These are phyloP conservation scores for Bacterosira constricta DNA, from an alignment of 108 stramenopile genomes.

Conservation along the genomic window DNA sequence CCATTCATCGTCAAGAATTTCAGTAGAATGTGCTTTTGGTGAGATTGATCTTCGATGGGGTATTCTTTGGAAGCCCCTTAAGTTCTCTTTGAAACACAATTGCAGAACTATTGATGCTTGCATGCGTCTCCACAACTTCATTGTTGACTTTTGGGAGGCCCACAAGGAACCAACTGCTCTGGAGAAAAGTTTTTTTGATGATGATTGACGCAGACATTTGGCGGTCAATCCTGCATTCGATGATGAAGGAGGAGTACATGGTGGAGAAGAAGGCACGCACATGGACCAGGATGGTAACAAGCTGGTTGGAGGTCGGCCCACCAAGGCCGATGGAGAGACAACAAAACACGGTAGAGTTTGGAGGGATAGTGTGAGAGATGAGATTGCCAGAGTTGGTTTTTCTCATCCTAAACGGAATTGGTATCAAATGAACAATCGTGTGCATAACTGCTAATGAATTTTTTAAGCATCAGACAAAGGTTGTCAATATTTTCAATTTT, in stretches of 20 bases:
- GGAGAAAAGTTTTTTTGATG: no score
- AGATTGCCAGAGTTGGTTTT: not conserved
- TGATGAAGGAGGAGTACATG: no score
- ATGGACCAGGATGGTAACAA: not conserved
- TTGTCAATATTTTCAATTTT: no score
- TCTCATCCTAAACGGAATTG: not conserved
- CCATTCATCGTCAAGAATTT: conserved; percentile 17
- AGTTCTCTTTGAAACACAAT: conserved; percentile 1
- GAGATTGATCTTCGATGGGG: conserved; percentile 36
- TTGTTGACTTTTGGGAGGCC: not conserved
- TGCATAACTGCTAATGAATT: no score
- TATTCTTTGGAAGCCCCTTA: conserved; percentile 26
- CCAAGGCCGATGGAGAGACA: not conserved
- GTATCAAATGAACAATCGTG: not conserved
- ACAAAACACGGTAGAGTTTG: no score
- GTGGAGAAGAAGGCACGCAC: not conserved
- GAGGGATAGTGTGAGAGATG: no score
- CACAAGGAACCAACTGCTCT: not conserved
- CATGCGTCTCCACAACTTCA: conserved; percentile 18
- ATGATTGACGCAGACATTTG: no score
- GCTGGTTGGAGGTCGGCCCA: not conserved
- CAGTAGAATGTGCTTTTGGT: conserved; percentile 41
- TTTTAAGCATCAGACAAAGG: no score
- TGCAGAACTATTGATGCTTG: not conserved
- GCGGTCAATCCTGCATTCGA: no score